phyloP scores from a whole-genome alignment of 306 rosid species.

The Glycine soja region DNA sequence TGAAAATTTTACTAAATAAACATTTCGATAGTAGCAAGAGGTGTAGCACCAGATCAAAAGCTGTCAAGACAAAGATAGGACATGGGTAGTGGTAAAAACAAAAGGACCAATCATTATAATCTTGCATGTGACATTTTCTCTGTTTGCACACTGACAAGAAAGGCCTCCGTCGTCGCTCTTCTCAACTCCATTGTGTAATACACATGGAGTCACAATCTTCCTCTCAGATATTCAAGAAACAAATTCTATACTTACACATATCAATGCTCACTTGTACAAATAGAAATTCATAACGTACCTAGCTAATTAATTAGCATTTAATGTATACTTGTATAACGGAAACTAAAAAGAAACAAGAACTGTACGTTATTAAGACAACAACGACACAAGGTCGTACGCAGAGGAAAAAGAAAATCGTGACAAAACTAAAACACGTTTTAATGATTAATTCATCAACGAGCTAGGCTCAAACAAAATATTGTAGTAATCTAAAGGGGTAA shows the following conservation, averaged over 20 bases:
- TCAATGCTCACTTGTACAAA: background rate
- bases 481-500: slow-evolving; percentile 3
- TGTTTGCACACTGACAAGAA: slow-evolving; percentile 48
- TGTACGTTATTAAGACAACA: slow-evolving; percentile 9
- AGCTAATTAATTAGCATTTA: slow-evolving; percentile 1
- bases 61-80: slow-evolving; percentile 49
- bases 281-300: background rate
- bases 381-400: background rate
- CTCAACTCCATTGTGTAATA: slow-evolving; percentile 37
- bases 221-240: slow-evolving; percentile 5
- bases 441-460: slow-evolving; percentile 20
- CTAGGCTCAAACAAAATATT: slow-evolving; percentile 31
- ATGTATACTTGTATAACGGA: background rate
- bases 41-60: slow-evolving; percentile 29
- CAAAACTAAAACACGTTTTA: slow-evolving; percentile 25
- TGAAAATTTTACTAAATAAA: background rate
- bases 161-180: slow-evolving; percentile 44
- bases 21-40: background rate
- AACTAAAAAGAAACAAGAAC: background rate
- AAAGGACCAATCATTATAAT: slow-evolving; percentile 48
- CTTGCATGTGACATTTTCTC: slow-evolving; percentile 57
- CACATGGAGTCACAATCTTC: slow-evolving; percentile 40
- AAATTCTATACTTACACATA: background rate
- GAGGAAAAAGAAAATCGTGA: background rate
- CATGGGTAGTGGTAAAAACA: slow-evolving; percentile 45